Conservation (phyloP, 306 rosid genomes). For the Macrotyloma uniflorum region DNA sequence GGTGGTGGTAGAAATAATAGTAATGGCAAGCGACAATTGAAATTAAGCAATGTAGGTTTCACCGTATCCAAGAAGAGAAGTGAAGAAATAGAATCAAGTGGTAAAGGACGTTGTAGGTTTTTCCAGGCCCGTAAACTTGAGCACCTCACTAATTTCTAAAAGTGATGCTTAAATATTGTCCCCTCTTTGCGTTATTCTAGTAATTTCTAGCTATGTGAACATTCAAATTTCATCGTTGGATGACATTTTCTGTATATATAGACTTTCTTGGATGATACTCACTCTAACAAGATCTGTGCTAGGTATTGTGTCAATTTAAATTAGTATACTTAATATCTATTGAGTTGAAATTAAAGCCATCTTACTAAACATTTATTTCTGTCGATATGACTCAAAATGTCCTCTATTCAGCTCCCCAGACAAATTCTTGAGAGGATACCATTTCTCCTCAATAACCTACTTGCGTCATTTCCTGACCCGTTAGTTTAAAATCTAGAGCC, state of each 20-base stretch:
- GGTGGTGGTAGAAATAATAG: slow-evolving; percentile 45
- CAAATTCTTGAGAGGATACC: background rate
- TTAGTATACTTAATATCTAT: slow-evolving; percentile 13
- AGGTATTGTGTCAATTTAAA: background rate
- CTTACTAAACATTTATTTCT: background rate
- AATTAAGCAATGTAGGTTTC: slow-evolving; percentile 74
- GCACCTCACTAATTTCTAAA: slow-evolving; percentile 62
- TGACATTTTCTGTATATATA: slow-evolving; percentile 22
- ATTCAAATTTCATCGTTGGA: slow-evolving; percentile 1
- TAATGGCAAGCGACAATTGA: slow-evolving; percentile 71
- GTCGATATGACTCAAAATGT: background rate
- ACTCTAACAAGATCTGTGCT: background rate
- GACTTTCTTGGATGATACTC: slow-evolving; percentile 6
- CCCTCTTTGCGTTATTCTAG: slow-evolving; percentile 1
- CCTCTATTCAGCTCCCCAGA: background rate
- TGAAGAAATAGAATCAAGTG: slow-evolving; percentile 90
- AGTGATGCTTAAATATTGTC: slow-evolving; percentile 5
- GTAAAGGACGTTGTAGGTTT: slow-evolving; percentile 83
- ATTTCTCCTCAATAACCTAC: background rate
- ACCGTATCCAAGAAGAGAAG: slow-evolving; percentile 74
- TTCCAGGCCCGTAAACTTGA: slow-evolving; percentile 86
- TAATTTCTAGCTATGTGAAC: slow-evolving; percentile 27
- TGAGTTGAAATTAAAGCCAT: slow-evolving; percentile 13
- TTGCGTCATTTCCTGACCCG: background rate
- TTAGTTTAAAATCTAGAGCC: background rate